Base-by-base conservation (phyloP, 2,329 filamentous ascomycete species). In the Metarhizium rileyi region DNA sequence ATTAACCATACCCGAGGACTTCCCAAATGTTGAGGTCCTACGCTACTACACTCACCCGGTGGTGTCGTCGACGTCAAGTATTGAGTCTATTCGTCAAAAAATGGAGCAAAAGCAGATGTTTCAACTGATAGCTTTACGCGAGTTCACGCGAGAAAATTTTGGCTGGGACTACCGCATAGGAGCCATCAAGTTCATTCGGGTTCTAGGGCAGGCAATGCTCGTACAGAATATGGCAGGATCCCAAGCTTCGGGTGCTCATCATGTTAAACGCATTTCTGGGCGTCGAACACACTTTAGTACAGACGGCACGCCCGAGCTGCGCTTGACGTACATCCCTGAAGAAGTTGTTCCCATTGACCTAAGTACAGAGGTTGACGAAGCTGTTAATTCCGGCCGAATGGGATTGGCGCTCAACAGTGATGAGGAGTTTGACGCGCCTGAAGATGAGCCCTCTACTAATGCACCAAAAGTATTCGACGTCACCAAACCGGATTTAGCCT, bases 31-130 rank as follows among this genome's bases (percentile, higher is more conserved):
- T 44, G 85, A 89, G 40, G 80, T 95, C 7, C 70, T 97, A 20
- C 77, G 86, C 10, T 95, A 88, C 61, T 98, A 98, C 58, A 91
- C 87, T 0, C 83, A 90, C 60, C 93, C 93, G 0, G 82, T 86
- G 1, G 85, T 96, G 3, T 96, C 90, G 65, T 77, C 8, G 73
- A 77, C 25, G 60, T 91, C 46, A 67, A 58, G 26, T 7, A 46
- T 69, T 2, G 57, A 57, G 2, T 36, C 51, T 2, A 53, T 69
- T 10, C 57, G 57, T 7, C 50, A 59, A 16, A 63, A 56, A 44
- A 48, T 66, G 27, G 47, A 56, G 2, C 40, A 53, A 7, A 60
- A 55, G 26, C 51, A 49, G 3, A 56, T 59, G 4, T 55, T 68
- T 2, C 57, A 63, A 7, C 49, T 69, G 3, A 58, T 63, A 4